Evolutionary conservation across 1,139 yeast species (phyloP).

Genomic region (Candida sojae): DNA sequence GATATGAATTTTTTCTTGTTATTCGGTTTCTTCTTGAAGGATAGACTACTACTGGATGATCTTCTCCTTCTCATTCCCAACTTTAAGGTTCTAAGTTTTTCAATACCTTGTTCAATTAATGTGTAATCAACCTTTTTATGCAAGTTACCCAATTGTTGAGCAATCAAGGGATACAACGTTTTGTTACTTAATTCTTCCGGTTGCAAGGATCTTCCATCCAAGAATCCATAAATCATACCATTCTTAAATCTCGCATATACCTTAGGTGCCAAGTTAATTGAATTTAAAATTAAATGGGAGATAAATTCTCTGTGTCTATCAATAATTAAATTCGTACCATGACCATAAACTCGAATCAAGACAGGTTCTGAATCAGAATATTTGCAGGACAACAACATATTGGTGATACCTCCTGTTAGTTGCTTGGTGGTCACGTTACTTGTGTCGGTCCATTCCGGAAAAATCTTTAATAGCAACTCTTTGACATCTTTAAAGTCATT

Average conservation of each 20-base stretch:
- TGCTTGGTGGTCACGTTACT: slow-evolving; percentile 30
- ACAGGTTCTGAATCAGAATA: slow-evolving; percentile 35
- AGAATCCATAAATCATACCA: slow-evolving; percentile 72
- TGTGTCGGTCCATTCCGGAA: slow-evolving; percentile 33
- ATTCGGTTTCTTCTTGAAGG: slow-evolving; percentile 14
- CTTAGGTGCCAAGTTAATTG: slow-evolving; percentile 67
- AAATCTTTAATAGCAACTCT: slow-evolving; percentile 33
- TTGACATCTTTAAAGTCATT: slow-evolving; percentile 35
- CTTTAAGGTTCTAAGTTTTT: slow-evolving; percentile 37
- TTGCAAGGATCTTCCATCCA: slow-evolving; percentile 65
- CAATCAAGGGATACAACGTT: slow-evolving; percentile 56
- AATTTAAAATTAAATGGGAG: slow-evolving; percentile 64
- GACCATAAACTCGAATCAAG: slow-evolving; percentile 73
- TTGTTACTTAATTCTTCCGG: slow-evolving; percentile 54
- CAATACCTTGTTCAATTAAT: slow-evolving; percentile 54
- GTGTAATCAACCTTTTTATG: slow-evolving; percentile 51
- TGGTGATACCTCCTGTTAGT: slow-evolving; percentile 81
- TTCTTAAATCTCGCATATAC: slow-evolving; percentile 70
- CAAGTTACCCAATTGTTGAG: slow-evolving; percentile 74
- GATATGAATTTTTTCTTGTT: slow-evolving; percentile 35
- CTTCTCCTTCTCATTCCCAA: slow-evolving; percentile 12
- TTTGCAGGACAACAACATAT: slow-evolving; percentile 61
- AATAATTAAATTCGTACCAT: slow-evolving; percentile 71
- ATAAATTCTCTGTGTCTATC: slow-evolving; percentile 78
- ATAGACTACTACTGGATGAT: slow-evolving; percentile 9